Evolutionary conservation across 345 rosid species (phyloP).

Genomic region (Eucalyptus cloeziana): DNA sequence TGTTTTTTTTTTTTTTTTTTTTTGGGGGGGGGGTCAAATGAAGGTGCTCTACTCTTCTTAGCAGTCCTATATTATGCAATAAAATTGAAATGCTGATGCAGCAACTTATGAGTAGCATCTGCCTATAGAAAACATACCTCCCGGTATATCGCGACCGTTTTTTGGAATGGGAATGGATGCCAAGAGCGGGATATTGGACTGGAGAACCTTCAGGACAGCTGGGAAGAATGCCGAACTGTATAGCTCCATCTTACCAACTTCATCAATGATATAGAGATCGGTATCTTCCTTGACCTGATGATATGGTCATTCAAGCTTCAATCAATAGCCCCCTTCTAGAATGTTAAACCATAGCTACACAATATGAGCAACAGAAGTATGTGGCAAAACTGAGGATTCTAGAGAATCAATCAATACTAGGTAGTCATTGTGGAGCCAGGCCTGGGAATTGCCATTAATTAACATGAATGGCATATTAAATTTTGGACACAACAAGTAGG

Average conservation of each 20-base stretch:
- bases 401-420: not conserved
- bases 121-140: conserved; percentile 17
- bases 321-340: not conserved
- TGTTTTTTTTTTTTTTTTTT: fast-evolving
- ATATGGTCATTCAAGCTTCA: not conserved
- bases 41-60: not conserved
- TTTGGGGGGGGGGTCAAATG: not conserved
- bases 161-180: conserved; percentile 57
- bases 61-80: not conserved
- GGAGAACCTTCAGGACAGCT: conserved; percentile 45
- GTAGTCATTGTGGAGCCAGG: not conserved
- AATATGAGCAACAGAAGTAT: not conserved
- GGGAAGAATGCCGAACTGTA: conserved; percentile 58
- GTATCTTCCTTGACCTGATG: conserved; percentile 44
- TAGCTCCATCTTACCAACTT: conserved; percentile 77
- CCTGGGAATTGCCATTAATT: not conserved
- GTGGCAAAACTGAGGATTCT: not conserved
- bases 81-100: not conserved
- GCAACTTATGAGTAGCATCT: not conserved
- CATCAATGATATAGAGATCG: conserved; percentile 54
- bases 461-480: not conserved
- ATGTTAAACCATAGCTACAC: not conserved
- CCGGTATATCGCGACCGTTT: conserved; percentile 46
- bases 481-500: not conserved
- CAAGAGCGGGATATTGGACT: conserved; percentile 40